Conservation (phyloP, 768 basidiomycete genomes). For the Baorangia bicolor region DNA sequence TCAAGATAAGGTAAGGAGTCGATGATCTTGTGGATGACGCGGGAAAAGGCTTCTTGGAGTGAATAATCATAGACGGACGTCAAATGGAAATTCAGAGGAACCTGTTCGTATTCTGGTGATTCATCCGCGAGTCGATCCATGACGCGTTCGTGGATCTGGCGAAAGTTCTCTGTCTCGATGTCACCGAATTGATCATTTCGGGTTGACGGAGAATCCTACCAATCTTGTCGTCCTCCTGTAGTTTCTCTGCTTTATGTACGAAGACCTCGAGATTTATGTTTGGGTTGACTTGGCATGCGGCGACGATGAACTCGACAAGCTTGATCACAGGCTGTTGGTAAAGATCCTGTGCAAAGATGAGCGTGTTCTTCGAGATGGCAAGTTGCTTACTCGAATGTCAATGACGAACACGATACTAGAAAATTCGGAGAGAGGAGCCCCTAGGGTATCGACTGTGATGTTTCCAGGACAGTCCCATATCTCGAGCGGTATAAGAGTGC, state of each 20-base stretch:
- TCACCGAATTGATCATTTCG: neutral
- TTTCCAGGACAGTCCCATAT: constrained; percentile 96
- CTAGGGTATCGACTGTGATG: constrained; percentile 75
- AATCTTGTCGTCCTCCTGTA: constrained; percentile 88
- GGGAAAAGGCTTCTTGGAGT: constrained; percentile 88
- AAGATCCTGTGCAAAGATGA: constrained; percentile 53
- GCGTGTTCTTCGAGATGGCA: neutral
- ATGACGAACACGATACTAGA: constrained; percentile 90
- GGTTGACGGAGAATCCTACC: constrained; percentile 45
- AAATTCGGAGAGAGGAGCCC: constrained; percentile 72
- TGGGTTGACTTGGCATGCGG: constrained; percentile 74
- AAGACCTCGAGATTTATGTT: constrained; percentile 85
- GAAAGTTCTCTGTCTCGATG: constrained; percentile 72
- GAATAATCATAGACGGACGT: constrained; percentile 94
- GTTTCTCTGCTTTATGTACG: constrained; percentile 91
- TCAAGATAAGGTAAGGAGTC: constrained; percentile 85
- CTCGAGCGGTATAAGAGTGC: constrained; percentile 89
- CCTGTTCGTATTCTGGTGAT: constrained; percentile 71
- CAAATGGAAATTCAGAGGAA: constrained; percentile 82
- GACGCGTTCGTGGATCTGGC: constrained; percentile 86
- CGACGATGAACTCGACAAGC: constrained; percentile 77
- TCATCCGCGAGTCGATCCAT: constrained; percentile 79
- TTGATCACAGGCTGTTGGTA: constrained; percentile 83
- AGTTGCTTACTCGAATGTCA: constrained; percentile 76
- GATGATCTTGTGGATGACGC: constrained; percentile 83